Evolutionary conservation across 352 stramenopile species (phyloP).

Genomic region (Phytophthora kernoviae): DNA sequence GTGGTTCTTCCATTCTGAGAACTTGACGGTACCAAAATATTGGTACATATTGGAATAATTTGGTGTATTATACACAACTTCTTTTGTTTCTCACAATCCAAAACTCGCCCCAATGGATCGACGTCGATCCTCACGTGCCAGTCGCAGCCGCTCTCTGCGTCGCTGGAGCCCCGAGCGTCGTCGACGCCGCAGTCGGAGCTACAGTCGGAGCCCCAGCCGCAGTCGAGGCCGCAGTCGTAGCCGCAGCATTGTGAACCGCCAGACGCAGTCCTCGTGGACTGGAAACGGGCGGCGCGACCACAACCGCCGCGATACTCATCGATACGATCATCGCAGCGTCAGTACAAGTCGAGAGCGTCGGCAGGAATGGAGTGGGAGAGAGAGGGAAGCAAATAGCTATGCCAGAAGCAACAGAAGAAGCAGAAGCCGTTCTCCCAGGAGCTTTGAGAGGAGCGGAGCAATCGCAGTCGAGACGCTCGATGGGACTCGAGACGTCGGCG

Average conservation of each 20-base stretch:
- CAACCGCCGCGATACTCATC: constrained; percentile 3
- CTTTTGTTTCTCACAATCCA: background rate
- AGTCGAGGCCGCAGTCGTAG: constrained; percentile 18
- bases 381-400: constrained; percentile 4
- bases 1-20: constrained; percentile 20
- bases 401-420: constrained; percentile 11
- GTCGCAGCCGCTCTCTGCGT: constrained; percentile 36
- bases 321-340: constrained; percentile 14
- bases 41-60: background rate
- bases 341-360: constrained; percentile 26
- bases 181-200: constrained; percentile 20
- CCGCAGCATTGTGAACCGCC: constrained; percentile 11
- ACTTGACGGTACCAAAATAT: constrained; percentile 13
- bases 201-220: constrained; percentile 19
- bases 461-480: constrained; percentile 4
- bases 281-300: background rate
- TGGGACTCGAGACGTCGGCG: constrained; percentile 11
- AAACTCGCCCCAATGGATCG: constrained; percentile 27
- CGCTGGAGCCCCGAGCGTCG: constrained; percentile 17
- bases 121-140: constrained; percentile 18
- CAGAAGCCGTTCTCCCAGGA: constrained; percentile 23
- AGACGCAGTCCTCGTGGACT: background rate
- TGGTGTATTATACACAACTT: background rate
- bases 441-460: constrained; percentile 10
- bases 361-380: background rate